These are phyloP conservation scores for Pseudozyma hubeiensis DNA, from an alignment of 1,284 basidiomycete species.

Conservation along the genomic window DNA sequence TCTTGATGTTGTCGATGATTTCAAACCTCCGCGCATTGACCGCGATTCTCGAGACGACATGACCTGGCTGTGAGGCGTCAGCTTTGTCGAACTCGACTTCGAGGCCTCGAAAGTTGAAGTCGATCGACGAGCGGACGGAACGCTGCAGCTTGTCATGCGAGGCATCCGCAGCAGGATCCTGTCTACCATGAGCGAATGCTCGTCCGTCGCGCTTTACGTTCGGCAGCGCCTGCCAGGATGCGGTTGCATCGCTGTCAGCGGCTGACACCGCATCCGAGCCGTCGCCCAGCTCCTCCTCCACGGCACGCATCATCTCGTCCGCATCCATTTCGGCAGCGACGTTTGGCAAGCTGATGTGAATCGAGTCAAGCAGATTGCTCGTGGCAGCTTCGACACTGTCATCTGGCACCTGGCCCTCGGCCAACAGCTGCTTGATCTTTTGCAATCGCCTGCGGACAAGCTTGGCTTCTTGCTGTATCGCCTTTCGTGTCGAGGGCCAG, in stretches of 20 bases:
- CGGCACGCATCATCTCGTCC: conserved; percentile 81
- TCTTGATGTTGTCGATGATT: conserved; percentile 96
- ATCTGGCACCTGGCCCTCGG: conserved; percentile 88
- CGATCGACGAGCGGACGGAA: conserved; percentile 82
- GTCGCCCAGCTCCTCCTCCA: conserved; percentile 84
- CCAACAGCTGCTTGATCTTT: conserved; percentile 92
- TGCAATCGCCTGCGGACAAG: conserved; percentile 86
- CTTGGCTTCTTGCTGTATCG: conserved; percentile 87
- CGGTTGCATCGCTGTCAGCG: conserved; percentile 26
- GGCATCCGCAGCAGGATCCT: background rate
- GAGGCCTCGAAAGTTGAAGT: conserved; percentile 80
- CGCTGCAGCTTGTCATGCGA: conserved; percentile 76
- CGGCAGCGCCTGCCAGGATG: conserved; percentile 59
- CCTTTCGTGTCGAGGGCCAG: conserved; percentile 85
- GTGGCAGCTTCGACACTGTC: conserved; percentile 82
- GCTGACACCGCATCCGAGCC: conserved; percentile 44
- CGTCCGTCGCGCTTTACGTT: conserved; percentile 4
- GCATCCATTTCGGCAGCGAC: conserved; percentile 48
- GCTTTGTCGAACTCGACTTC: conserved; percentile 70
- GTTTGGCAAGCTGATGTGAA: conserved; percentile 73
- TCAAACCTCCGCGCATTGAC: conserved; percentile 74
- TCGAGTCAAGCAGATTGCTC: conserved; percentile 87
- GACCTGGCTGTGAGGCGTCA: conserved; percentile 18
- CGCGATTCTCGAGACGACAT: conserved; percentile 48
- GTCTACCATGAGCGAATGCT: background rate